Evolutionary conservation across 129 eudicot genomes (phyloP).

Genomic region (Smallanthus sonchifolius): DNA sequence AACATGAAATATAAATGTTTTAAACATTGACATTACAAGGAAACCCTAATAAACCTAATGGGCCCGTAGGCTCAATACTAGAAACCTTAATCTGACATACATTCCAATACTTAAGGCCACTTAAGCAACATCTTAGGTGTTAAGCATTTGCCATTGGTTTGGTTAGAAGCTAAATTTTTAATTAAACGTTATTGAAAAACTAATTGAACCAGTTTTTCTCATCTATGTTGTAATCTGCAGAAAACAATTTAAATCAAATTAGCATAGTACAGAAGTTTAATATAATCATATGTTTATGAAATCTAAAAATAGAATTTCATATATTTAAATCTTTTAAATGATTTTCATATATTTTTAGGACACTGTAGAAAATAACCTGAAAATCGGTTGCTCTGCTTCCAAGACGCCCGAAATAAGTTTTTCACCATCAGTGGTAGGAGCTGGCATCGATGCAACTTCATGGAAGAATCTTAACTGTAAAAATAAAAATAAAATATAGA

Average conservation of each 20-base stretch:
- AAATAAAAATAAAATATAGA: not conserved
- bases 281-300: not conserved
- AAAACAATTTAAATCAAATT: not conserved
- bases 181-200: not conserved
- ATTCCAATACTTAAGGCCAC: not conserved
- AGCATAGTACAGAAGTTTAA: not conserved
- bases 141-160: not conserved
- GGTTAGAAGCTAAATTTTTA: not conserved
- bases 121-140: not conserved
- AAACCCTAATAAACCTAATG: too few relatives aligned
- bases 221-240: not conserved
- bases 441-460: conserved; percentile 66
- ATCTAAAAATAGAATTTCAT: not conserved
- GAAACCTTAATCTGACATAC: too few relatives aligned
- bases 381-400: conserved; percentile 78
- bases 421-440: conserved; percentile 77
- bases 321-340: not conserved
- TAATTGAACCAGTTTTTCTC: not conserved
- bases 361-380: conserved; percentile 46
- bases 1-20: not conserved
- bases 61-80: too few relatives aligned
- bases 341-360: not conserved
- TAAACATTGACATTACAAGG: not conserved
- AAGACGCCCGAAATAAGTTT: conserved; percentile 72
- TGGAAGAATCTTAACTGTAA: conserved; percentile 77